These are phyloP conservation scores for Penicillium glabrum DNA, from an alignment of 2,329 filamentous ascomycete species.

Conservation along the genomic window DNA sequence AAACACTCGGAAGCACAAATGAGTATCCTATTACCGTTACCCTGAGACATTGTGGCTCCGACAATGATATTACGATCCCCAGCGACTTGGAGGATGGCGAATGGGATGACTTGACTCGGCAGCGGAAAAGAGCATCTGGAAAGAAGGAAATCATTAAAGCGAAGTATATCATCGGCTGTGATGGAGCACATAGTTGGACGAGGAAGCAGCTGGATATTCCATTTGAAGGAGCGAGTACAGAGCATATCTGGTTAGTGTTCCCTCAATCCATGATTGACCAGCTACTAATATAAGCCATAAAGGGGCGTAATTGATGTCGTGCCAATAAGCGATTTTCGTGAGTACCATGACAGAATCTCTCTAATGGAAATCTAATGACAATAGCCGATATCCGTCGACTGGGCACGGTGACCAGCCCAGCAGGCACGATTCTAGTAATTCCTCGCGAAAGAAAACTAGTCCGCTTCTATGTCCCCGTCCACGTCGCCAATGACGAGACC, in stretches of 20 bases:
- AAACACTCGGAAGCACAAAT: slow-evolving; percentile 42
- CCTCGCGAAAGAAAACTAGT: slow-evolving; percentile 22
- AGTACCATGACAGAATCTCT: neutral
- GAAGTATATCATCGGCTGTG: slow-evolving; percentile 67
- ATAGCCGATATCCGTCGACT: slow-evolving; percentile 54
- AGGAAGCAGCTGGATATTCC: slow-evolving; percentile 58
- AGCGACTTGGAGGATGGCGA: slow-evolving; percentile 60
- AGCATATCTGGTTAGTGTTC: slow-evolving; percentile 38
- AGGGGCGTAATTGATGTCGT: slow-evolving; percentile 53
- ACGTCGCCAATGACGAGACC: slow-evolving; percentile 13
- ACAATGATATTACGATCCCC: slow-evolving; percentile 17
- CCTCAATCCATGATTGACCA: neutral
- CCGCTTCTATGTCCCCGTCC: slow-evolving; percentile 23
- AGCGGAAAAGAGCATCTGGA: slow-evolving; percentile 15
- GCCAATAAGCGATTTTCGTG: slow-evolving; percentile 46
- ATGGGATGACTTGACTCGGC: slow-evolving; percentile 52
- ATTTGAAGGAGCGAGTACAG: slow-evolving; percentile 55
- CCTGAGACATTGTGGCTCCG: slow-evolving; percentile 41
- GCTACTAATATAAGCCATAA: neutral
- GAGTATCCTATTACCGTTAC: slow-evolving; percentile 62
- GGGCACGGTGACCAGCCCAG: slow-evolving; percentile 60
- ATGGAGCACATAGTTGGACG: slow-evolving; percentile 68
- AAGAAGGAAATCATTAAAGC: slow-evolving; percentile 47
- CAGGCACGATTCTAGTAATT: slow-evolving; percentile 34
- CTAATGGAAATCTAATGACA: slow-evolving; percentile 2